Percentiles rank a stretch among this genome's conserved stretches.
Evolutionary conservation across 352 stramenopile species (phyloP).

Genomic region (Phytophthora hibernalis): DNA sequence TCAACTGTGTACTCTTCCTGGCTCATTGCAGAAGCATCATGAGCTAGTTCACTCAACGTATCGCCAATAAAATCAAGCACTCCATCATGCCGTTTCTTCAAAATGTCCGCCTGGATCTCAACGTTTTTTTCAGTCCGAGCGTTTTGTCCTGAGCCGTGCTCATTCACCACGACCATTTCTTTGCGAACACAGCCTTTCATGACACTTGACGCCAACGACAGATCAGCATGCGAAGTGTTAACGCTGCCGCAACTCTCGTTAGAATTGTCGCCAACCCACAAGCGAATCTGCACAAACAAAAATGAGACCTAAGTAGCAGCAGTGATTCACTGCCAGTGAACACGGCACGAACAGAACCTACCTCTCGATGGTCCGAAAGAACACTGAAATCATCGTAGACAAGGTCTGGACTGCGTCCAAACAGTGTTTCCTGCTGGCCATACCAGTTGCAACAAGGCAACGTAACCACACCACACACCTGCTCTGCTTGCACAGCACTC

Average conservation of each 20-base stretch:
- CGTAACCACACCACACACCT: conserved; percentile 70
- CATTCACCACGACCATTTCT: conserved; percentile 11
- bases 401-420: conserved; percentile 58
- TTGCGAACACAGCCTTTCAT: conserved; percentile 69
- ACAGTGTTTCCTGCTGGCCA: conserved; percentile 66
- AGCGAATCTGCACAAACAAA: conserved; percentile 47
- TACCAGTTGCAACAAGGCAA: conserved; percentile 90
- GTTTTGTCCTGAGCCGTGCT: not conserved
- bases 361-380: conserved; percentile 78
- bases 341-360: conserved; percentile 18
- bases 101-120: not conserved
- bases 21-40: conserved; percentile 25
- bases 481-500: conserved; percentile 64
- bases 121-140: not conserved
- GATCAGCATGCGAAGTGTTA: conserved; percentile 26
- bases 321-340: too few relatives aligned
- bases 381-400: conserved; percentile 89
- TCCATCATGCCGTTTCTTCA: conserved; percentile 19
- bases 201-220: conserved; percentile 30
- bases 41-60: conserved; percentile 22
- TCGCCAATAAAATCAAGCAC: conserved; percentile 41
- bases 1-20: conserved; percentile 19
- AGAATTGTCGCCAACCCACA: conserved; percentile 41
- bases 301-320: conserved; percentile 2
- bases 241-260: not conserved